Conservation (phyloP, 805 yeast species). For the Lachancea waltii region DNA sequence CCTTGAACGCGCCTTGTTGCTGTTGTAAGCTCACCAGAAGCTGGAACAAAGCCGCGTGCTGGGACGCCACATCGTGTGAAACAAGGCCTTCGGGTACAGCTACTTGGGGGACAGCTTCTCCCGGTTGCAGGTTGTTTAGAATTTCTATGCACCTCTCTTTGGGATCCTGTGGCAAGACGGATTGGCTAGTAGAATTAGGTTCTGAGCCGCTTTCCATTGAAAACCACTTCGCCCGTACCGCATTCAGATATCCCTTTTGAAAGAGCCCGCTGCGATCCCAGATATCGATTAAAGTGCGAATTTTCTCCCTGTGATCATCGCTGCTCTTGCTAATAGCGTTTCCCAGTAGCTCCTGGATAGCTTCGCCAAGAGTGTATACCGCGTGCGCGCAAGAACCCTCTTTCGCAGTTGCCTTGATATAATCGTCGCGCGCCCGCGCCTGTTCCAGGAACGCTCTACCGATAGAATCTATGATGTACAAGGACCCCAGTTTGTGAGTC, state of each 20-base stretch:
- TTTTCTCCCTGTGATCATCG: conserved; percentile 60
- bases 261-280: conserved; percentile 88
- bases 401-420: conserved; percentile 43
- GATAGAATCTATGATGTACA: conserved; percentile 88
- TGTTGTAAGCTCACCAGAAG: conserved; percentile 33
- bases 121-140: conserved; percentile 20
- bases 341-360: conserved; percentile 57
- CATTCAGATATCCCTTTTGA: conserved; percentile 45
- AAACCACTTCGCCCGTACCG: conserved; percentile 55
- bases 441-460: conserved; percentile 79
- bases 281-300: conserved; percentile 78
- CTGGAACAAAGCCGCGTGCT: conserved; percentile 39
- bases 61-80: conserved; percentile 29
- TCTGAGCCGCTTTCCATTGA: conserved; percentile 36
- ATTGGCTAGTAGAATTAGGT: conserved; percentile 37
- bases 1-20: conserved; percentile 8
- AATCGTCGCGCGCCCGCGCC: conserved; percentile 50
- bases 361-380: conserved; percentile 53
- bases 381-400: conserved; percentile 75
- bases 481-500: conserved; percentile 81
- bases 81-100: conserved; percentile 18
- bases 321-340: conserved; percentile 53
- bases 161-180: conserved; percentile 44
- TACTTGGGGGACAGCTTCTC: conserved; percentile 17
- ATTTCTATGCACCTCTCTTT: conserved; percentile 27